Evolutionary conservation across 2,329 filamentous ascomycete species (phyloP).

Genomic region (Xylaria multiplex): DNA sequence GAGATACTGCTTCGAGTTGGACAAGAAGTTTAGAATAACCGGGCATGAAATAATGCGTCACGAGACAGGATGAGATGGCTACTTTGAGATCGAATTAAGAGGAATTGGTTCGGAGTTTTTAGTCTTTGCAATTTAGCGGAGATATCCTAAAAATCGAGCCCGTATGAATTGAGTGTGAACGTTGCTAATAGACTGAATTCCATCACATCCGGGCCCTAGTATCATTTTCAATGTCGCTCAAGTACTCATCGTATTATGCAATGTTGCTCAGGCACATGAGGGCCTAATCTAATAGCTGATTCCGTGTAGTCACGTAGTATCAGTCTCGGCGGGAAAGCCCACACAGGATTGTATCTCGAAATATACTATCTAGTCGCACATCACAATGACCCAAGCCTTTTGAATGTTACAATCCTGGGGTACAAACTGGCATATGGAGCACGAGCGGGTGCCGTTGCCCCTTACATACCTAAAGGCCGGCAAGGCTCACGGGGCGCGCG

Average conservation of each 20-base stretch:
- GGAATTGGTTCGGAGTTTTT: no score
- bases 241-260: background rate
- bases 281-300: background rate
- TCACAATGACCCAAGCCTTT: background rate
- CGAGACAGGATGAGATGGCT: conserved; percentile 1
- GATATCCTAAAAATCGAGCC: background rate
- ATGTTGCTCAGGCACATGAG: background rate
- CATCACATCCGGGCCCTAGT: background rate
- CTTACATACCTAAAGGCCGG: background rate
- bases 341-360: background rate
- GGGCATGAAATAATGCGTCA: conserved; percentile 20
- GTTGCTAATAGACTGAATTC: background rate
- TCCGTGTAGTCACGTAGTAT: background rate
- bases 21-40: background rate
- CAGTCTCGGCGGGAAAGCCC: background rate
- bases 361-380: background rate
- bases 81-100: background rate
- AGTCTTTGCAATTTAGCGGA: background rate
- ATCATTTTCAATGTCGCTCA: background rate
- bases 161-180: background rate
- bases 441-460: background rate
- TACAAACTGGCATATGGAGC: background rate
- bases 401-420: background rate
- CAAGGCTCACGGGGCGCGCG: background rate
- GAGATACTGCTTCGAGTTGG: background rate